Evolutionary conservation across 192 early-diverging fungal species (phyloP), one percentile per base, ranked within the genome.

Genomic region (Physocladia obscura): DNA sequence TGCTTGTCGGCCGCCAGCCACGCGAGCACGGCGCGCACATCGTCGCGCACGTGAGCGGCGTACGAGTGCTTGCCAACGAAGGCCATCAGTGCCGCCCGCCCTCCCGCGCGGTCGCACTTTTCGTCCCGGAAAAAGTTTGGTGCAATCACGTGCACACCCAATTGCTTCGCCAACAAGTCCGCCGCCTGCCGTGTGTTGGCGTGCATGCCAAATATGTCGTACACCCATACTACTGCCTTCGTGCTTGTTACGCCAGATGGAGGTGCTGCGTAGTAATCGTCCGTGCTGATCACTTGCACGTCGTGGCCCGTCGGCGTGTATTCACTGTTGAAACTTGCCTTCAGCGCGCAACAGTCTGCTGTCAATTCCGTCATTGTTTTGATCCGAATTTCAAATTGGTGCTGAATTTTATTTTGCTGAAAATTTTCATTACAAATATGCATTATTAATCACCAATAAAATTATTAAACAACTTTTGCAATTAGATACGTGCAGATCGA

Each of bases 91-190:
- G 4, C 31, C 29, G n/a, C 44, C n/a, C 44, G 44, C 3, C 62
- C 62, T 6, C 24, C 31, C 8, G 44, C 29, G 5, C 11, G 22
- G 49, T 49, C 39, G 3, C 22, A 2, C 0, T 3, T 11, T 6
- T 11, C 30, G 21, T 49, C 40, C 2, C 62, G 44, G 48, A 48
- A 65, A 31, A 65, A 65, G 29, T 65, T 49, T 6, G 62, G 62
- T 5, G 50, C 22, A 22, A 65, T 22, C 24, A 50, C 62, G 29
- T 51, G 44, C 24, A n/a, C 15, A 6, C 24, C 31, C 24, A 65
- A 29, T 15, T 30, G 4, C 5, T 11, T 17, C 17, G 62, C n/a
- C 22, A 65, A 30, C 2, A 65, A 15, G 29, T 65, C 62, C 19
- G 49, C 48, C 21, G 30, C 49, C 40, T 65, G 62, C 34, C 50